Percentiles rank a stretch among this genome's conserved stretches.
Conservation (phyloP, 1,284 basidiomycete genomes). For the Papiliotrema laurentii region DNA sequence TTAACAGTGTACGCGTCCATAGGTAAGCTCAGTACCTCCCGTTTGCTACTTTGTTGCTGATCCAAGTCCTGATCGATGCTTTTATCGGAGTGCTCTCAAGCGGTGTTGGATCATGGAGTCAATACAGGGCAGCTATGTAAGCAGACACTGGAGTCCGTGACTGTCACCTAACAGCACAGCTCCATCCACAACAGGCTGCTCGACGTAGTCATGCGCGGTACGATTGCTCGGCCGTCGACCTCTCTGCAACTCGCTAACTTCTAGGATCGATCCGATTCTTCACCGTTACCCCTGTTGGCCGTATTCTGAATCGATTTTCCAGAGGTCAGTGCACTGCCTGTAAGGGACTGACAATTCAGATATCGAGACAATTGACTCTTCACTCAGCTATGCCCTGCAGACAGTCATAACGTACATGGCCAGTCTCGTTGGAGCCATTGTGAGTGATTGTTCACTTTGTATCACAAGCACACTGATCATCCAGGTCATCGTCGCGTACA, state of each 20-base stretch:
- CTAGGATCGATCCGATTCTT: constrained; percentile 44
- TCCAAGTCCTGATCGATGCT: constrained; percentile 25
- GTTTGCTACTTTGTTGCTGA: not conserved
- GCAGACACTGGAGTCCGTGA: not conserved
- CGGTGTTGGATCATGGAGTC: constrained; percentile 47
- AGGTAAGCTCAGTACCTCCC: constrained; percentile 10
- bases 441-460: constrained; percentile 51
- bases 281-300: constrained; percentile 49
- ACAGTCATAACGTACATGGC: constrained; percentile 69
- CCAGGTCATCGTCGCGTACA: constrained; percentile 52
- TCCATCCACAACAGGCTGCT: constrained; percentile 42
- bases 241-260: not conserved
- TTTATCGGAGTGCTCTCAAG: constrained; percentile 37
- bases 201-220: constrained; percentile 30
- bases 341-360: constrained; percentile 46
- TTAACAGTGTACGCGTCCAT: constrained; percentile 44
- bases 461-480: constrained; percentile 38
- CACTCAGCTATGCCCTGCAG: constrained; percentile 64
- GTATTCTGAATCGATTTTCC: constrained; percentile 74
- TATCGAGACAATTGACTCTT: constrained; percentile 70
- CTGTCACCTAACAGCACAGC: constrained; percentile 5
- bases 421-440: constrained; percentile 63
- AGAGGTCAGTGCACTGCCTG: constrained; percentile 38
- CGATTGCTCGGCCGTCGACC: not conserved
- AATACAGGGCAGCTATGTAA: constrained; percentile 59